Percentiles rank a stretch among this genome's conserved stretches.
Conservation (phyloP, 2,329 filamentous ascomycete species). For the Pseudopithomyces maydicus region DNA sequence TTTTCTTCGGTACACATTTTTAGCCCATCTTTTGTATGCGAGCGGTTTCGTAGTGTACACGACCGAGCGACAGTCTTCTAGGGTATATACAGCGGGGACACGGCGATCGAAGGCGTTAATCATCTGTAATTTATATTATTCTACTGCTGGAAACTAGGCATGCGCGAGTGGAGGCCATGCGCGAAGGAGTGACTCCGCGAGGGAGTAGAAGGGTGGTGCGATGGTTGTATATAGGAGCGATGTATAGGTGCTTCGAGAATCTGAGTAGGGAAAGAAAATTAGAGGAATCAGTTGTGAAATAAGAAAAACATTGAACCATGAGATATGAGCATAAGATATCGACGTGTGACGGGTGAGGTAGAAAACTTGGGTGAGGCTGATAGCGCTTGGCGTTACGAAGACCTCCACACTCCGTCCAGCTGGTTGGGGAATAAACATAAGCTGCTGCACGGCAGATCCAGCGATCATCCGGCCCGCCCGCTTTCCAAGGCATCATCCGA, state of each 20-base stretch:
- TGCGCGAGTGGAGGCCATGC: neutral
- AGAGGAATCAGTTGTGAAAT: neutral
- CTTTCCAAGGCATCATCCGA: neutral
- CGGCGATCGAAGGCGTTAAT: constrained; percentile 21
- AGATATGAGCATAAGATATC: too few relatives aligned
- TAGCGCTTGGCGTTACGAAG: neutral
- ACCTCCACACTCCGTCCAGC: neutral
- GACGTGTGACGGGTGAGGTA: neutral
- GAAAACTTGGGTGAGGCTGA: too few relatives aligned
- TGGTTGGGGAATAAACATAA: neutral
- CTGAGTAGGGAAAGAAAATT: constrained; percentile 2
- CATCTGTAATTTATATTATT: constrained; percentile 31
- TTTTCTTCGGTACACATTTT: constrained; percentile 13
- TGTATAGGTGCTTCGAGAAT: neutral
- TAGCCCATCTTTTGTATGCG: constrained; percentile 8
- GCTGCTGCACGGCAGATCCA: constrained; percentile 6
- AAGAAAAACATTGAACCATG: neutral
- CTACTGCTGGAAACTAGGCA: neutral
- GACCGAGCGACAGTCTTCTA: constrained; percentile 11
- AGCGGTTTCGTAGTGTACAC: constrained; percentile 13
- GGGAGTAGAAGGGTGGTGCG: neutral
- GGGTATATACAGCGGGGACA: constrained; percentile 15
- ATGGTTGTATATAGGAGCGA: neutral
- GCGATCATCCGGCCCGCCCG: neutral
- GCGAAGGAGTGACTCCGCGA: neutral